Evolutionary conservation across 495 filamentous ascomycete species (phyloP).

Genomic region (Aspergillus kassunensis): DNA sequence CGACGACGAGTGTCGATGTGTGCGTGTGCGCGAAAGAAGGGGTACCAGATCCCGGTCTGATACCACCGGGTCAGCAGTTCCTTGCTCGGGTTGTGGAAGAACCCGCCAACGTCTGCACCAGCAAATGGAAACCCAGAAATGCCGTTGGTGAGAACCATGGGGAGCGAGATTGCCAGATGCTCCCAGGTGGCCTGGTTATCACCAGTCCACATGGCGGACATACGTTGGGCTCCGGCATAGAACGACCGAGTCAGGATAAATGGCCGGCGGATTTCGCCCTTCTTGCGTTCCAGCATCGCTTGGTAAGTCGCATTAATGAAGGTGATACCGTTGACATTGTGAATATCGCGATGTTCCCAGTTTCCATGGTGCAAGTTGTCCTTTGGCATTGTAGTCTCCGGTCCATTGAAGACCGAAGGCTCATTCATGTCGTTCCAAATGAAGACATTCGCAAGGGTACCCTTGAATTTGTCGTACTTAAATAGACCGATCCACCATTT

Average conservation of each 20-base stretch:
- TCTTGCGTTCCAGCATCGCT: constrained; percentile 73
- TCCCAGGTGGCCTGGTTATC: constrained; percentile 93
- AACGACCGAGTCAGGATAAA: constrained; percentile 92
- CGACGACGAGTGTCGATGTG: constrained; percentile 93
- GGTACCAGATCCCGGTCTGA: constrained; percentile 94
- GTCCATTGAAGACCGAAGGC: constrained; percentile 96
- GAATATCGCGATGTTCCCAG: constrained; percentile 96
- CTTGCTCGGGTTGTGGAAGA: constrained; percentile 93
- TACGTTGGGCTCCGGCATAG: constrained; percentile 82
- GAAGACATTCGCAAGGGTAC: constrained; percentile 75
- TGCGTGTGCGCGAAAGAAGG: constrained; percentile 97
- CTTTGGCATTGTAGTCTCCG: constrained; percentile 93
- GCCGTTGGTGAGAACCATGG: constrained; percentile 89
- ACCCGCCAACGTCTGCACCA: constrained; percentile 94
- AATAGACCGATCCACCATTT: constrained; percentile 89
- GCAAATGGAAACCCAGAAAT: constrained; percentile 92
- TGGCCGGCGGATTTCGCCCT: constrained; percentile 72
- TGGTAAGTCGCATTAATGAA: constrained; percentile 90
- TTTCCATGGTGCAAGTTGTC: constrained; percentile 87
- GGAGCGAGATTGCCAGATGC: constrained; percentile 79
- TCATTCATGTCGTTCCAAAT: constrained; percentile 99
- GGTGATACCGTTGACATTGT: constrained; percentile 92
- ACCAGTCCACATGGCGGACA: constrained; percentile 96
- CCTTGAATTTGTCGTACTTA: constrained; percentile 81
- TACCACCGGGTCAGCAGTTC: constrained; percentile 94